Conservation (phyloP, 768 basidiomycete species). For the Mycena alexandri region DNA sequence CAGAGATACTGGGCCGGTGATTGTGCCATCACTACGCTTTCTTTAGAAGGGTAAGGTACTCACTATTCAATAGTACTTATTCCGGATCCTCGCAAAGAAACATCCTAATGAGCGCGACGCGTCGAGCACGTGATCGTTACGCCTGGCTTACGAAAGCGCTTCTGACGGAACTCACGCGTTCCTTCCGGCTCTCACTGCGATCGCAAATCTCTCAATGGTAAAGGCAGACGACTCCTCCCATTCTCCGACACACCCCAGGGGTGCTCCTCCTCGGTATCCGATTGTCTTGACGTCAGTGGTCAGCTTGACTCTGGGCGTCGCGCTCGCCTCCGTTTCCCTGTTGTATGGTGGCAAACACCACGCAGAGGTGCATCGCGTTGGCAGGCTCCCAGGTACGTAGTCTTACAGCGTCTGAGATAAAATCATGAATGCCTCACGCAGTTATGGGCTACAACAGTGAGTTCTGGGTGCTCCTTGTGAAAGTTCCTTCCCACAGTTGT, state of each 20-base stretch:
- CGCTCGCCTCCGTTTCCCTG: constrained; percentile 21
- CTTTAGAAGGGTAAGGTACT: too few species aligned
- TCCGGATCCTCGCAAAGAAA: too few species aligned
- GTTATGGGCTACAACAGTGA: constrained; percentile 34
- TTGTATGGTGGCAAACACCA: constrained; percentile 14
- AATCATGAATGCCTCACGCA: not conserved
- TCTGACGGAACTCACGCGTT: too few species aligned
- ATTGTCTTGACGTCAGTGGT: constrained; percentile 15
- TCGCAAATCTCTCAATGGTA: too few species aligned
- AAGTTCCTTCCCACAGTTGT: not conserved
- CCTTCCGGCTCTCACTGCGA: too few species aligned
- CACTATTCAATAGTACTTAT: too few species aligned
- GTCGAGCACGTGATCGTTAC: too few species aligned
- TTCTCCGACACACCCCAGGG: not conserved
- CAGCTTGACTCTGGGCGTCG: constrained; percentile 25
- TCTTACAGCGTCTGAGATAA: not conserved
- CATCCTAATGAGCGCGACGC: too few species aligned
- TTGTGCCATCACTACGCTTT: too few species aligned
- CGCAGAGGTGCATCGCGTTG: constrained; percentile 18
- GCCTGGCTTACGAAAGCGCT: too few species aligned
- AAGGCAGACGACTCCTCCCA: too few species aligned
- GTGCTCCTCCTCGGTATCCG: constrained; percentile 18
- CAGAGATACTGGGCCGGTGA: too few species aligned
- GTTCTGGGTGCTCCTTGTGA: constrained; percentile 15
- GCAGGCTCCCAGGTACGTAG: constrained; percentile 34